Percentiles rank a stretch among this genome's conserved stretches.
These are phyloP conservation scores for Thalassiosira sp. DNA, from an alignment of 352 stramenopile species.

Conservation along the genomic window DNA sequence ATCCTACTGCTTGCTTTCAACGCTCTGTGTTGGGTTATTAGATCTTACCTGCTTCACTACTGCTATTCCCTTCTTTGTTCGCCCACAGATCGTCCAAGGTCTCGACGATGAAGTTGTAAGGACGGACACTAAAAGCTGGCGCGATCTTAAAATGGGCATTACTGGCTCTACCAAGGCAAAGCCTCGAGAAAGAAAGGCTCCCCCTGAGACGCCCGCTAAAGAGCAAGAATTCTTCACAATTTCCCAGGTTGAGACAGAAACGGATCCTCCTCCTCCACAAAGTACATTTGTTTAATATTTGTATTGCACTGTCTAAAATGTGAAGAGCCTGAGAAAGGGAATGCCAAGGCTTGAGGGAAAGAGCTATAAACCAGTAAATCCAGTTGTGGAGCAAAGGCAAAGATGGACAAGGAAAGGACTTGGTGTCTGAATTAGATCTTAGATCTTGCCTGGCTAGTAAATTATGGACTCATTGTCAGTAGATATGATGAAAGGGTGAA, in stretches of 20 bases:
- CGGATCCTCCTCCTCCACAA: background rate
- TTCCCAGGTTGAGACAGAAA: background rate
- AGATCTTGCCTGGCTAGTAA: no score
- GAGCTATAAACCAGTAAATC: background rate
- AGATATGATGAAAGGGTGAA: no score
- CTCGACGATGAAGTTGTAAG: slow-evolving; percentile 46
- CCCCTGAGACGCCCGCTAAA: background rate
- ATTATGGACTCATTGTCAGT: background rate
- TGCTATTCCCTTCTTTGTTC: background rate
- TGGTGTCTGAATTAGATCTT: no score
- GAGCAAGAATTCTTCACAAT: background rate
- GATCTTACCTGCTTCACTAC: background rate
- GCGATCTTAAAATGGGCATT: slow-evolving; percentile 49
- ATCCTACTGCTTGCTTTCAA: background rate
- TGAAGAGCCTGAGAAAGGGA: background rate
- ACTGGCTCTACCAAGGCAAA: slow-evolving; percentile 14
- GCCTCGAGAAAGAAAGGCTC: background rate
- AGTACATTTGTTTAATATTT: background rate
- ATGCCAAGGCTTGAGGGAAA: background rate
- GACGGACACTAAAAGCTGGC: slow-evolving; percentile 30
- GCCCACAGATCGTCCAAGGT: slow-evolving; percentile 20
- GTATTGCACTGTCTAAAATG: background rate
- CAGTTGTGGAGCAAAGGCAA: background rate
- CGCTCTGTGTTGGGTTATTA: background rate
- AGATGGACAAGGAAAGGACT: background rate